Conservation (phyloP, 495 filamentous ascomycete genomes). For the Friedmanniomyces simplex region DNA sequence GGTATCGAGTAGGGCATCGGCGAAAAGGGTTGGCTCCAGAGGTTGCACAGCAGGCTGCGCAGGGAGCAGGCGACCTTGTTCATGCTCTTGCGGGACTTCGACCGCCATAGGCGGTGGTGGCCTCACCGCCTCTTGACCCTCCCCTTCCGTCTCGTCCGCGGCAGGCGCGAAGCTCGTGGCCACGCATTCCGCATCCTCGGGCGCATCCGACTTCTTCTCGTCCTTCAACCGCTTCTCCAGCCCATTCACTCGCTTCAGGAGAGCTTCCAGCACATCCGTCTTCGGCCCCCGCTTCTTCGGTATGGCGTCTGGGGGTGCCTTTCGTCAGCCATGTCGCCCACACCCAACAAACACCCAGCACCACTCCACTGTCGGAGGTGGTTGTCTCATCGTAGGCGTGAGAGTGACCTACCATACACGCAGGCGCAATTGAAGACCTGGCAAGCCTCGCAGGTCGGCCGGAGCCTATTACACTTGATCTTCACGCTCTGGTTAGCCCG, state of each 20-base stretch:
- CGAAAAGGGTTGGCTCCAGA: slow-evolving; percentile 21
- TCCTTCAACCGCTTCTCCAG: slow-evolving; percentile 70
- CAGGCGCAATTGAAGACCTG: slow-evolving; percentile 82
- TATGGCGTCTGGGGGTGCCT: slow-evolving; percentile 59
- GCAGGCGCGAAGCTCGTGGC: neutral
- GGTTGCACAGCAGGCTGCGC: neutral
- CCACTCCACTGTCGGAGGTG: no score
- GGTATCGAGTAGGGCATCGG: slow-evolving; percentile 56
- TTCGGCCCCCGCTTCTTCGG: slow-evolving; percentile 84
- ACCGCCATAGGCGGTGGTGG: neutral
- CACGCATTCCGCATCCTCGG: slow-evolving; percentile 12
- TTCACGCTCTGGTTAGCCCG: slow-evolving; percentile 24
- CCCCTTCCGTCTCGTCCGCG: no score
- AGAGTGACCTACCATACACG: slow-evolving; percentile 64
- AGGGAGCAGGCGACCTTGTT: no score
- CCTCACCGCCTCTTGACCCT: no score
- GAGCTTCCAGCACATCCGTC: slow-evolving; percentile 74
- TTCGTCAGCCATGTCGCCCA: neutral
- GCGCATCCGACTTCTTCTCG: slow-evolving; percentile 34
- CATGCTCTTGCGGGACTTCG: neutral
- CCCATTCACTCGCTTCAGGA: slow-evolving; percentile 73
- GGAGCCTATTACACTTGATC: slow-evolving; percentile 84
- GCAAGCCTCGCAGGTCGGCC: slow-evolving; percentile 77
- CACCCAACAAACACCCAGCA: no score
- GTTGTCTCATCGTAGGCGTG: no score